Percentiles rank a stretch among this genome's conserved stretches.
phyloP scores from a whole-genome alignment of 495 filamentous ascomycete genomes.

The Filosporella fistucella region DNA sequence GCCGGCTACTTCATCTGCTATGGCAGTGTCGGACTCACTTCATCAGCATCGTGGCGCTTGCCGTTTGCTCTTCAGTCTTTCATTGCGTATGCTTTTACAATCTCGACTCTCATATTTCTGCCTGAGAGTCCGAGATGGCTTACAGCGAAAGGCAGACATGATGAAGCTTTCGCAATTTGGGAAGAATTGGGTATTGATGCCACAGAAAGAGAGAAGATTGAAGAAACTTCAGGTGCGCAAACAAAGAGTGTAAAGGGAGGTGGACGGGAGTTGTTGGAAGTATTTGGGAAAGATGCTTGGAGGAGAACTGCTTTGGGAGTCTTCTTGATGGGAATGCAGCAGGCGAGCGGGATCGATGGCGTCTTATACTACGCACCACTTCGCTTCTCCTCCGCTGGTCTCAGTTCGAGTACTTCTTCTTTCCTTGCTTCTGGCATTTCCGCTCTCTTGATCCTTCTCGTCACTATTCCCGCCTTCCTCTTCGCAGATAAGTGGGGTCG shows the following conservation, averaged over 20 bases:
- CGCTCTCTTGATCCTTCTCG: conserved; percentile 41
- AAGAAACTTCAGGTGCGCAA: conserved; percentile 14
- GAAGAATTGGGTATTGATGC: conserved; percentile 42
- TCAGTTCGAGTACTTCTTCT: conserved; percentile 34
- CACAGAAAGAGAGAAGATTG: conserved; percentile 45
- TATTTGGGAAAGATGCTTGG: conserved; percentile 39
- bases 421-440: conserved; percentile 51
- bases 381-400: conserved; percentile 46
- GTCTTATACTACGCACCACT: conserved; percentile 48
- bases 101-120: conserved; percentile 31
- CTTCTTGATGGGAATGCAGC: conserved; percentile 46
- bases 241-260: conserved; percentile 1
- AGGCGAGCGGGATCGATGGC: conserved; percentile 47
- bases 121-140: conserved; percentile 41
- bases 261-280: conserved; percentile 7
- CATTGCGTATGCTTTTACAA: conserved; percentile 35
- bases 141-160: conserved; percentile 25
- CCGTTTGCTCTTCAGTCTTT: conserved; percentile 44
- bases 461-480: conserved; percentile 45
- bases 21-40: conserved; percentile 42
- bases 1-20: conserved; percentile 62
- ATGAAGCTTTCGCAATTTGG: conserved; percentile 32
- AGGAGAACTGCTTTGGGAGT: conserved; percentile 36
- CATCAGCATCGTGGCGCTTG: conserved; percentile 53
- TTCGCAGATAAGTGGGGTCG: conserved; percentile 61